phyloP scores from a whole-genome alignment of 495 filamentous ascomycete genomes.

The Xylaria telfairii region DNA sequence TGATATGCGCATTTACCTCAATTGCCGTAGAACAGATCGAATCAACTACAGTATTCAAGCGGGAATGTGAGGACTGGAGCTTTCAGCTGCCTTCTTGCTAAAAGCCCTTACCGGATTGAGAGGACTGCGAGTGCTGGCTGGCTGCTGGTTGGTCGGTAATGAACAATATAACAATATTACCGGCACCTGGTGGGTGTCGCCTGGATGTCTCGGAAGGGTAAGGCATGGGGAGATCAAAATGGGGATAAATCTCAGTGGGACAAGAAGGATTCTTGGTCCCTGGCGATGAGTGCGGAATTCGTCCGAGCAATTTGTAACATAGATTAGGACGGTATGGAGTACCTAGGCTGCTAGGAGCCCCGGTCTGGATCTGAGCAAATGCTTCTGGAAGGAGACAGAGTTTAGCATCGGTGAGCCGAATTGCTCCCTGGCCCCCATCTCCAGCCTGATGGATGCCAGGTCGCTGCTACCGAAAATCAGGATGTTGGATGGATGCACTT shows the following conservation, averaged over 20 bases:
- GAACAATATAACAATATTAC: constrained; percentile 2
- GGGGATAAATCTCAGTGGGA: constrained; percentile 3
- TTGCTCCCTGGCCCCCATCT: background rate
- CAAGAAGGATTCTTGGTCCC: constrained; percentile 9
- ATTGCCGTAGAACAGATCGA: constrained; percentile 1
- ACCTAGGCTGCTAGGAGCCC: background rate
- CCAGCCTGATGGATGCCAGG: background rate
- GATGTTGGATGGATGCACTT: background rate
- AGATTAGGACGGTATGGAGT: background rate
- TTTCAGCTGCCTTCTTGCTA: constrained; percentile 21
- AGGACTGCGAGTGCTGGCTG: constrained; percentile 3
- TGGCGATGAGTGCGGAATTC: constrained; percentile 17
- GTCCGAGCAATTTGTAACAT: constrained; percentile 2
- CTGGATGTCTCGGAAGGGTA: constrained; percentile 18
- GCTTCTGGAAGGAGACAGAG: background rate
- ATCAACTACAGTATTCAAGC: background rate
- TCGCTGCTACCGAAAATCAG: background rate
- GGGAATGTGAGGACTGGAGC: constrained; percentile 1
- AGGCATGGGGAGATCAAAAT: constrained; percentile 19
- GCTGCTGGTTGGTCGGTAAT: constrained; percentile 12
- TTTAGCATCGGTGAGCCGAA: background rate
- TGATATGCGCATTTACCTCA: background rate
- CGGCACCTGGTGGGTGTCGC: constrained; percentile 4
- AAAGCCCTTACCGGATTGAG: constrained; percentile 18
- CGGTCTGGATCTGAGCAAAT: background rate